Conservation (phyloP, 306 rosid genomes). For the Dalbergia cochinchinensis region DNA sequence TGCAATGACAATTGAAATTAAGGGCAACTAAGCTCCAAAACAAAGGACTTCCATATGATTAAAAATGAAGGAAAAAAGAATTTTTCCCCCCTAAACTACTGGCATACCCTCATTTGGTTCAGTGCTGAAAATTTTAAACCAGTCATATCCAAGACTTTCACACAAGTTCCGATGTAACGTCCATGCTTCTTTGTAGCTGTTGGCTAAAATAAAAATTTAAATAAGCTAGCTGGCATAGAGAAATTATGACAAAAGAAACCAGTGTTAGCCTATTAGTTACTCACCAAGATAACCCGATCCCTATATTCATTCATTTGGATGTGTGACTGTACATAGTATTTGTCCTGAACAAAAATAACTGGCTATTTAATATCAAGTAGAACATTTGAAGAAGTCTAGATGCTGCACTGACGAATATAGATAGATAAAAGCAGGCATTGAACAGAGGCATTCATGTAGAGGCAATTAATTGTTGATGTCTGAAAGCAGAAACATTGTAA, state of each 20-base stretch:
- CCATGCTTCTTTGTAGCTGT: slow-evolving; percentile 75
- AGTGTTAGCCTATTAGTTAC: slow-evolving; percentile 32
- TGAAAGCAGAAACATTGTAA: slow-evolving; percentile 4
- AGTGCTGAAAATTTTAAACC: slow-evolving; percentile 89
- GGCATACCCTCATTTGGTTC: slow-evolving; percentile 82
- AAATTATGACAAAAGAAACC: not conserved
- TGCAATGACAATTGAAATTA: not conserved
- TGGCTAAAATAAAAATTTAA: slow-evolving; percentile 64
- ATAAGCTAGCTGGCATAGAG: slow-evolving; percentile 9
- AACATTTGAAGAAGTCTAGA: slow-evolving; percentile 4
- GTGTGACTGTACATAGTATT: slow-evolving; percentile 91
- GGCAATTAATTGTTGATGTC: slow-evolving; percentile 15
- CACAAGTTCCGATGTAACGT: slow-evolving; percentile 77
- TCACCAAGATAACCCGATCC: slow-evolving; percentile 84
- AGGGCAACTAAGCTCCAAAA: not conserved
- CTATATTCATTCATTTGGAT: slow-evolving; percentile 94
- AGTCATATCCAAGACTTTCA: slow-evolving; percentile 95
- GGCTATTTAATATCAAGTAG: slow-evolving; percentile 24
- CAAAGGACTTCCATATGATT: not conserved
- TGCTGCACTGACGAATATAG: not conserved
- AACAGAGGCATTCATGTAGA: slow-evolving; percentile 25
- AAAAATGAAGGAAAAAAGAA: not conserved
- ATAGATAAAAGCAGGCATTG: not conserved
- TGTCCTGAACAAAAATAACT: slow-evolving; percentile 63
- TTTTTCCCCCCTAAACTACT: not conserved